Evolutionary conservation across 352 stramenopile genomes (phyloP).

Genomic region (Phytophthora nicotianae): DNA sequence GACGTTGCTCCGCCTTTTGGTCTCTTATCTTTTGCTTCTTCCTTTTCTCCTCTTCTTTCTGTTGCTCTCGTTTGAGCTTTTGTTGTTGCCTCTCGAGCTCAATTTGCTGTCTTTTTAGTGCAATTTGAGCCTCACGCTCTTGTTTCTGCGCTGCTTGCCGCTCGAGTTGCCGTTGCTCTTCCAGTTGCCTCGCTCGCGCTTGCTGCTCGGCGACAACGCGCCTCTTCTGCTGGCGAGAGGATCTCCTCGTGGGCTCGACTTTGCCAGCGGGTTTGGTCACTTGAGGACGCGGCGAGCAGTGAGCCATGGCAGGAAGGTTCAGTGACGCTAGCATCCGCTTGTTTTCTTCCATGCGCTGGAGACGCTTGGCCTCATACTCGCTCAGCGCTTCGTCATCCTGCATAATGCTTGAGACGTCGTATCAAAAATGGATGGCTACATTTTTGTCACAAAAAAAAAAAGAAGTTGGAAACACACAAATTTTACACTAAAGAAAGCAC

Average conservation of each 20-base stretch:
- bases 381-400: not conserved
- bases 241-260: slow-evolving; percentile 40
- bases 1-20: not conserved
- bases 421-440: slow-evolving; percentile 11
- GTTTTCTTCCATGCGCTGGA: slow-evolving; percentile 30
- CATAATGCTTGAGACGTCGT: slow-evolving; percentile 8
- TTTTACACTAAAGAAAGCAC: slow-evolving; percentile 4
- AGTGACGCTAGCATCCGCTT: slow-evolving; percentile 18
- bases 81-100: not conserved
- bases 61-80: not conserved
- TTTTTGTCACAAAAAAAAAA: not conserved
- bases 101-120: not conserved
- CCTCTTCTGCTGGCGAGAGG: slow-evolving; percentile 26
- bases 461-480: slow-evolving; percentile 3
- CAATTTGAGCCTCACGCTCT: not conserved
- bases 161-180: not conserved
- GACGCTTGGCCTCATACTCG: slow-evolving; percentile 27
- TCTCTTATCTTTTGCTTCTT: not conserved
- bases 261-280: slow-evolving; percentile 6
- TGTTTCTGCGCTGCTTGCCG: not conserved
- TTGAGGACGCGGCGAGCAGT: not conserved
- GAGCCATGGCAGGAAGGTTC: slow-evolving; percentile 13
- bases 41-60: not conserved
- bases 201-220: slow-evolving; percentile 9
- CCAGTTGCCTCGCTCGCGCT: slow-evolving; percentile 1